A percentile compares a stretch with the other conserved stretches of the same genome.
Evolutionary conservation across 2,329 filamentous ascomycete genomes (phyloP).

Genomic region (Alternaria sp.): DNA sequence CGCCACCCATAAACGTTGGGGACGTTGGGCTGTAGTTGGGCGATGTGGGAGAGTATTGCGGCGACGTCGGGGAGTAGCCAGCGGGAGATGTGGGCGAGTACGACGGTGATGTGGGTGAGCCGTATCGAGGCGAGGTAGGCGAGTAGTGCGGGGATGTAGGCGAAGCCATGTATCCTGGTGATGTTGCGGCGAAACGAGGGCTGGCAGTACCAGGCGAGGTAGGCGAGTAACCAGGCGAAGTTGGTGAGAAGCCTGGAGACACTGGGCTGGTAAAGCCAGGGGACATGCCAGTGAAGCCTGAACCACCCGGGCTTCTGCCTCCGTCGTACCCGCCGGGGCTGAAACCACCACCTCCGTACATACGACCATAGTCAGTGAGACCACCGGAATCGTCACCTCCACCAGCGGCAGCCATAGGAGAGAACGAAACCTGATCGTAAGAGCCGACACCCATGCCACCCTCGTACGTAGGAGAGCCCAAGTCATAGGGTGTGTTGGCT

Average conservation of each 20-base stretch:
- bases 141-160: slow-evolving; percentile 67
- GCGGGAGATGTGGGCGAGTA: slow-evolving; percentile 63
- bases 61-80: slow-evolving; percentile 59
- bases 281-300: slow-evolving; percentile 53
- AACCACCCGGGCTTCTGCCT: slow-evolving; percentile 67
- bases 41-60: slow-evolving; percentile 55
- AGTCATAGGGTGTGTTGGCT: slow-evolving; percentile 92
- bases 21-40: slow-evolving; percentile 59
- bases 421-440: slow-evolving; percentile 66
- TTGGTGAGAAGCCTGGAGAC: slow-evolving; percentile 55
- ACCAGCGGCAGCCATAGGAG: slow-evolving; percentile 76
- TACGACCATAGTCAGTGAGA: slow-evolving; percentile 68
- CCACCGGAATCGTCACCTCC: slow-evolving; percentile 60
- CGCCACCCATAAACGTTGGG: slow-evolving; percentile 24
- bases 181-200: slow-evolving; percentile 60
- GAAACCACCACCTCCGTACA: slow-evolving; percentile 67
- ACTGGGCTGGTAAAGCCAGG: slow-evolving; percentile 48
- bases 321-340: slow-evolving; percentile 67
- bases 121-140: slow-evolving; percentile 62
- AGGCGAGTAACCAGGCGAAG: slow-evolving; percentile 59
- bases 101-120: slow-evolving; percentile 58
- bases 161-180: slow-evolving; percentile 58
- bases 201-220: slow-evolving; percentile 70
- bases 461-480: slow-evolving; percentile 68
- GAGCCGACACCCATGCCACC: slow-evolving; percentile 67